Evolutionary conservation across 2,329 filamentous ascomycete species (phyloP).

Genomic region (Curvularia sp.): DNA sequence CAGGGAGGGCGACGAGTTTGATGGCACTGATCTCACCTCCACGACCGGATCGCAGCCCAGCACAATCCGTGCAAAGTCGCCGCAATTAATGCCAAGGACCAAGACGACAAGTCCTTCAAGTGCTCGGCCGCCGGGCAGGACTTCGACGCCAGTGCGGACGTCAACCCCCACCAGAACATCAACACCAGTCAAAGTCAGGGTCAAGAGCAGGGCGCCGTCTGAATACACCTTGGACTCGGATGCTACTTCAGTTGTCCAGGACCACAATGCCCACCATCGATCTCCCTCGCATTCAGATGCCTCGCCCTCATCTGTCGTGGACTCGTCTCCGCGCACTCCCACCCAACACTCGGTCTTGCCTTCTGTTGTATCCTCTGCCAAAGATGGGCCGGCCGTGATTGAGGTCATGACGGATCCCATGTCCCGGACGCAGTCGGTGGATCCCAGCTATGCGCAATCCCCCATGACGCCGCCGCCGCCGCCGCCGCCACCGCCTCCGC

Average conservation of each 20-base stretch:
- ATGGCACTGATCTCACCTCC: constrained; percentile 54
- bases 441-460: constrained; percentile 55
- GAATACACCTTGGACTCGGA: constrained; percentile 56
- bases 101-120: constrained; percentile 38
- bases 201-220: constrained; percentile 50
- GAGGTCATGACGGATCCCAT: constrained; percentile 55
- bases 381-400: constrained; percentile 51
- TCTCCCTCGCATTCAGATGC: constrained; percentile 49
- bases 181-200: constrained; percentile 34
- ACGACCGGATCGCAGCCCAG: constrained; percentile 52
- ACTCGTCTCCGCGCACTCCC: constrained; percentile 57
- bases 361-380: constrained; percentile 38
- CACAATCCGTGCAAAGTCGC: constrained; percentile 47
- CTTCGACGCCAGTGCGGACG: constrained; percentile 29
- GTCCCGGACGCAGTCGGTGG: constrained; percentile 44
- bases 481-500: constrained; percentile 75
- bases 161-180: constrained; percentile 32
- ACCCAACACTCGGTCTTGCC: constrained; percentile 51
- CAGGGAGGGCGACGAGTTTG: constrained; percentile 48
- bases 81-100: constrained; percentile 27
- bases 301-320: constrained; percentile 52
- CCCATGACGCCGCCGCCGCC: constrained; percentile 65
- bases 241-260: constrained; percentile 56
- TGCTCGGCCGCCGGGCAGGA: constrained; percentile 32
- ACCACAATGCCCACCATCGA: constrained; percentile 39